Conservation (phyloP, 1,284 basidiomycete species). For the Nidula niveotomentosa region DNA sequence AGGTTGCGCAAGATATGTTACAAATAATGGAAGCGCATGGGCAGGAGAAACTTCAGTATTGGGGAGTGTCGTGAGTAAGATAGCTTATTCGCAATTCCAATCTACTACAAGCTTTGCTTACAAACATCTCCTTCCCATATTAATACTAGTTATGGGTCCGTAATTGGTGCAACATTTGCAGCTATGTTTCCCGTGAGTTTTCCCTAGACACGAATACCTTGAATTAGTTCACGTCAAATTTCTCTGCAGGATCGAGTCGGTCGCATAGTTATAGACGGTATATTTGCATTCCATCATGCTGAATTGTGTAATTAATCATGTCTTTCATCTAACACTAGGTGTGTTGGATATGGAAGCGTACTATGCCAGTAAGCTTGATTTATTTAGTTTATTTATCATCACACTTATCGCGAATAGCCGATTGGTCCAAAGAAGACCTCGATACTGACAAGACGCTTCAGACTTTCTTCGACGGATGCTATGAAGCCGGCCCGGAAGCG, state of each 20-base stretch:
- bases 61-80: constrained; percentile 47
- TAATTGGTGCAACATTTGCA: constrained; percentile 46
- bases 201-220: background rate
- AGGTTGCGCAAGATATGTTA: constrained; percentile 50
- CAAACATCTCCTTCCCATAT: no score
- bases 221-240: background rate
- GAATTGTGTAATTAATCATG: constrained; percentile 10
- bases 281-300: constrained; percentile 28
- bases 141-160: constrained; percentile 37
- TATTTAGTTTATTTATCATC: background rate
- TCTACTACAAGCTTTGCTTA: no score
- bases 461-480: constrained; percentile 34
- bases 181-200: constrained; percentile 45
- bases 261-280: constrained; percentile 38
- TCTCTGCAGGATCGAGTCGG: constrained; percentile 35
- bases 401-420: constrained; percentile 12
- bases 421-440: constrained; percentile 21
- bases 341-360: constrained; percentile 30
- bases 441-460: constrained; percentile 29
- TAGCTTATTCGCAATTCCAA: background rate
- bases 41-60: constrained; percentile 45
- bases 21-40: constrained; percentile 43
- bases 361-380: background rate
- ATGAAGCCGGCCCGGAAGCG: constrained; percentile 29
- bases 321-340: constrained; percentile 42